Percentiles rank a stretch among this genome's conserved stretches.
These are phyloP conservation scores for Verticillium alfalfae DNA, from an alignment of 2,329 filamentous ascomycete species.

Conservation along the genomic window DNA sequence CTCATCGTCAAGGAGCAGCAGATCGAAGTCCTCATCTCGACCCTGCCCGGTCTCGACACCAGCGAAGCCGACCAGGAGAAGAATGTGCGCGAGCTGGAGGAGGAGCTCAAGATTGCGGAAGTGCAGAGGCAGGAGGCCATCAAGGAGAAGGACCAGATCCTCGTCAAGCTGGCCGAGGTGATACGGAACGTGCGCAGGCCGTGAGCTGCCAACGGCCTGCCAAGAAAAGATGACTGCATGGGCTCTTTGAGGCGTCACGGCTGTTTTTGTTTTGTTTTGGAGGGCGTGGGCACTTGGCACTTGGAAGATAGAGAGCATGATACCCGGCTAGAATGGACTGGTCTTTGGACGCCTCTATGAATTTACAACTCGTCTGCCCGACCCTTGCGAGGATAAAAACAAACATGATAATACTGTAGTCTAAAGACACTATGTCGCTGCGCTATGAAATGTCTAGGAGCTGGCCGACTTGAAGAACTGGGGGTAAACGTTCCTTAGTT, in stretches of 20 bases:
- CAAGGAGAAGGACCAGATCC: constrained; percentile 56
- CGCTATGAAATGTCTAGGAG: background rate
- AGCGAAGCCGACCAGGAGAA: constrained; percentile 72
- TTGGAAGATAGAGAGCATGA: background rate
- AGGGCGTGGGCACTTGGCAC: background rate
- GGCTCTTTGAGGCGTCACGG: background rate
- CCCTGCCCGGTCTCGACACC: constrained; percentile 70
- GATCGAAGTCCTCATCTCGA: constrained; percentile 71
- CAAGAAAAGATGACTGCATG: background rate
- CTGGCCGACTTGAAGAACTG: constrained; percentile 70
- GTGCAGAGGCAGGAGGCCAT: constrained; percentile 57
- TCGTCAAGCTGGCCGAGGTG: constrained; percentile 54
- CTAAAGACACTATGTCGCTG: background rate
- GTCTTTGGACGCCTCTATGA: background rate
- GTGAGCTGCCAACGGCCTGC: constrained; percentile 24
- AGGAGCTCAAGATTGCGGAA: constrained; percentile 59
- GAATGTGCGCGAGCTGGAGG: constrained; percentile 59
- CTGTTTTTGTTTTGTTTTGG: background rate
- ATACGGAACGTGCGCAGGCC: constrained; percentile 56
- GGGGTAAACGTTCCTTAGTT: constrained; percentile 72
- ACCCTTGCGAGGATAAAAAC: background rate
- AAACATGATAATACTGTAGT: background rate
- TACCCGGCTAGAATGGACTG: background rate
- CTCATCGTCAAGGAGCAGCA: constrained; percentile 77
- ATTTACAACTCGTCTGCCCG: background rate